Conservation (phyloP, 2,329 filamentous ascomycete species). For the Venturia oleaginea region DNA sequence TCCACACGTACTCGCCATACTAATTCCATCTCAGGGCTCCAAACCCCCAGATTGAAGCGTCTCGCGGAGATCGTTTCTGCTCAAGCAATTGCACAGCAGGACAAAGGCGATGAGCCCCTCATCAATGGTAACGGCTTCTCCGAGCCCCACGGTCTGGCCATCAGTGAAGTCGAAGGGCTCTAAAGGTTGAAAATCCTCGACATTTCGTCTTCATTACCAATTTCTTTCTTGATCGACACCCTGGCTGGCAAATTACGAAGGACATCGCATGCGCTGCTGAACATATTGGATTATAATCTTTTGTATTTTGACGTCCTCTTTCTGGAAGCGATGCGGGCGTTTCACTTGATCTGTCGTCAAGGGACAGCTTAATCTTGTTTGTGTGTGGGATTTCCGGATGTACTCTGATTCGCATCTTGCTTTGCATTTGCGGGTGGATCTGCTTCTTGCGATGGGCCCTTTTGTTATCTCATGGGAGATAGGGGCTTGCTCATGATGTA, state of each 20-base stretch:
- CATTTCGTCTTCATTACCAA: neutral
- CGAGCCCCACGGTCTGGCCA: slow-evolving; percentile 42
- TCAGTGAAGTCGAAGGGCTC: slow-evolving; percentile 39
- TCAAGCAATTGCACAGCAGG: slow-evolving; percentile 91
- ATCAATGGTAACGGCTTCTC: slow-evolving; percentile 22
- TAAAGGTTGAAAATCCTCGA: neutral
- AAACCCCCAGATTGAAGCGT: slow-evolving; percentile 90
- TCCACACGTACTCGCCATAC: slow-evolving; percentile 14
- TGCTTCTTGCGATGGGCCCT: slow-evolving; percentile 1
- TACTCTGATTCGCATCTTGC: neutral
- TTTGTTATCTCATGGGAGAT: slow-evolving; percentile 2
- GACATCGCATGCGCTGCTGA: neutral
- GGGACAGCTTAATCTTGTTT: neutral
- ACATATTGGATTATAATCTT: slow-evolving; percentile 13
- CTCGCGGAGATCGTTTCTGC: slow-evolving; percentile 97
- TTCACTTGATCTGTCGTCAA: neutral
- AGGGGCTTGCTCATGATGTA: slow-evolving; percentile 5
- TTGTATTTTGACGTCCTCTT: slow-evolving; percentile 9
- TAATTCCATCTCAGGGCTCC: slow-evolving; percentile 58
- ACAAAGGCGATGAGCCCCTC: slow-evolving; percentile 57
- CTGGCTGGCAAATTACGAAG: neutral
- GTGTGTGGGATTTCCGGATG: neutral
- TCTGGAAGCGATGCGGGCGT: slow-evolving; percentile 6
- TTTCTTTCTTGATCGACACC: neutral
- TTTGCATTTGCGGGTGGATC: slow-evolving; percentile 1